phyloP scores from a whole-genome alignment of 805 yeast species.

The Ogataea haglerorum region DNA sequence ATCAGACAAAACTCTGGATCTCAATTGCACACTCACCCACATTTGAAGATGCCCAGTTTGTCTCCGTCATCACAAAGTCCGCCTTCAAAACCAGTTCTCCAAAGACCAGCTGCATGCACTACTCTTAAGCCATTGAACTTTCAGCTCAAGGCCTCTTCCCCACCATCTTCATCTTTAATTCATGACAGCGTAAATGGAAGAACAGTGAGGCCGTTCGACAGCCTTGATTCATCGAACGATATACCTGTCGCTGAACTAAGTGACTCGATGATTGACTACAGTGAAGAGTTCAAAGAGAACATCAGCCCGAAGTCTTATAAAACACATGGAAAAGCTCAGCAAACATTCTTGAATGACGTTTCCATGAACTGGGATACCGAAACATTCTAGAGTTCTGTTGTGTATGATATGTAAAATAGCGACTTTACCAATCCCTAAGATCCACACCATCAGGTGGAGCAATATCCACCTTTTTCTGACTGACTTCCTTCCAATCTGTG shows the following conservation, averaged over 20 bases:
- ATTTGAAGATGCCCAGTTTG: conserved; percentile 6
- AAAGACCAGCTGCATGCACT: neutral
- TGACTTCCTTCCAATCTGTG: conserved; percentile 91
- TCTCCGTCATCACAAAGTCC: conserved; percentile 9
- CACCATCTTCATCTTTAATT: conserved; percentile 8
- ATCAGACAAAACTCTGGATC: conserved; percentile 13
- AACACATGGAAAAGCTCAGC: neutral
- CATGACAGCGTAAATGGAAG: no score
- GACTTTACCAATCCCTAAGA: conserved; percentile 46
- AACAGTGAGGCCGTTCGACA: no score
- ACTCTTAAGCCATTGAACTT: conserved; percentile 11
- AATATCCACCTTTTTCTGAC: conserved; percentile 57
- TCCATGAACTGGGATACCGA: conserved; percentile 23
- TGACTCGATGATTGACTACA: conserved; percentile 30
- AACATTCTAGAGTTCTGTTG: conserved; percentile 12
- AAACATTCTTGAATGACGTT: conserved; percentile 9
- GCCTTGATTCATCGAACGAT: neutral
- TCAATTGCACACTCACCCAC: conserved; percentile 7
- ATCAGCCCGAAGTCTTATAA: conserved; percentile 1
- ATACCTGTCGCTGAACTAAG: conserved; percentile 26
- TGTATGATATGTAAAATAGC: neutral
- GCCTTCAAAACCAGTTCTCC: conserved; percentile 2
- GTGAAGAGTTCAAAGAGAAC: conserved; percentile 21
- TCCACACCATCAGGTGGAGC: conserved; percentile 75
- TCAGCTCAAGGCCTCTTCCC: conserved; percentile 6